phyloP scores from a whole-genome alignment of 2,329 filamentous ascomycete species.

The Trichophyton verrucosum region DNA sequence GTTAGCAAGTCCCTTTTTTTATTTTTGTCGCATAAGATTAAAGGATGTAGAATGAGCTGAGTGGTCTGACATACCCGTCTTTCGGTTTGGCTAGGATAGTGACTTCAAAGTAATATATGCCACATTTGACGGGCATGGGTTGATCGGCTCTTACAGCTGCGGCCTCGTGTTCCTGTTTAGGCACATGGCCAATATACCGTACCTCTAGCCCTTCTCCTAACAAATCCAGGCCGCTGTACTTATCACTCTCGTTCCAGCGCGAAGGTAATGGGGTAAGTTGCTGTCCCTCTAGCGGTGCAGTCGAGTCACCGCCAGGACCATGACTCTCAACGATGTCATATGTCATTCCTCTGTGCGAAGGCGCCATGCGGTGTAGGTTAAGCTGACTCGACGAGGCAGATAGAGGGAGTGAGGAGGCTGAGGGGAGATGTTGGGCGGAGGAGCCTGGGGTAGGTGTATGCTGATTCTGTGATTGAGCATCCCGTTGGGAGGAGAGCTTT shows the following conservation, averaged over 20 bases:
- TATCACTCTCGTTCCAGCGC: slow-evolving; percentile 71
- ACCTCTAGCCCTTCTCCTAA: slow-evolving; percentile 62
- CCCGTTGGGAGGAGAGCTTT: slow-evolving; percentile 43
- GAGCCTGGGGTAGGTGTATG: slow-evolving; percentile 16
- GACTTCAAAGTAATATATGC: slow-evolving; percentile 87
- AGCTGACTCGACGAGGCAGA: slow-evolving; percentile 47
- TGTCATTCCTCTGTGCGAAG: slow-evolving; percentile 63
- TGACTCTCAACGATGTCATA: slow-evolving; percentile 75
- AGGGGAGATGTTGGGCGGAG: neutral
- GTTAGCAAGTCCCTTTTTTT: slow-evolving; percentile 6
- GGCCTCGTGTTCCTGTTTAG: slow-evolving; percentile 59
- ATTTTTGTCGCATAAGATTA: neutral
- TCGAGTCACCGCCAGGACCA: slow-evolving; percentile 15
- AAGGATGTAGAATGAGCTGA: neutral
- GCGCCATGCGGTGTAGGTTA: slow-evolving; percentile 46
- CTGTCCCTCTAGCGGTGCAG: slow-evolving; percentile 46
- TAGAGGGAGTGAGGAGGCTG: slow-evolving; percentile 31
- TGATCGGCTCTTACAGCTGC: slow-evolving; percentile 71
- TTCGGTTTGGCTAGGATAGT: slow-evolving; percentile 54
- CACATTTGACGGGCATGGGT: slow-evolving; percentile 76
- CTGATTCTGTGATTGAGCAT: slow-evolving; percentile 24
- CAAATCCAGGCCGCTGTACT: slow-evolving; percentile 60
- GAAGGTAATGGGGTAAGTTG: slow-evolving; percentile 59
- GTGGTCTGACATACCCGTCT: slow-evolving; percentile 44
- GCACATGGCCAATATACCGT: slow-evolving; percentile 44